Percentiles rank a stretch among this genome's conserved stretches.
Conservation (phyloP, 75 land plant species). For the Cryptomeria japonica region DNA sequence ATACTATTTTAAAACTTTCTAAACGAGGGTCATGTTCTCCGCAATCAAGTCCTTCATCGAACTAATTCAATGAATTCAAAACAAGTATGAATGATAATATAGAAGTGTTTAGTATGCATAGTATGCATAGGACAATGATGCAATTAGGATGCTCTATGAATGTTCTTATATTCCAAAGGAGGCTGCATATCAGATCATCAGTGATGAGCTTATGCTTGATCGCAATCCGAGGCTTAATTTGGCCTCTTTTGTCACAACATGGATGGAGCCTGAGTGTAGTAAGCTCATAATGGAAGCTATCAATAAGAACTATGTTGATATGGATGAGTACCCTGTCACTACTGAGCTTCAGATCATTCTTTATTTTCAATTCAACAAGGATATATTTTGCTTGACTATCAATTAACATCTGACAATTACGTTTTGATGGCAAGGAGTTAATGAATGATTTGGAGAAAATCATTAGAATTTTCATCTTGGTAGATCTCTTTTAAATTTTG, state of each 20-base stretch:
- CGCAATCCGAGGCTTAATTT: slow-evolving; percentile 40
- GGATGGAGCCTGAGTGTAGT: slow-evolving; percentile 41
- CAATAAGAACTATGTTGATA: not conserved
- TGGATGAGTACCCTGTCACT: slow-evolving; percentile 19
- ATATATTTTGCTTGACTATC: not conserved
- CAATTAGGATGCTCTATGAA: no score
- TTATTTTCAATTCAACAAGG: not conserved
- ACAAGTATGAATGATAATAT: no score
- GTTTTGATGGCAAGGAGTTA: not conserved
- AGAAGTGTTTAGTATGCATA: no score
- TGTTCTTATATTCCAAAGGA: slow-evolving; percentile 22
- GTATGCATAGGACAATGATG: no score
- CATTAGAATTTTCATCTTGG: not conserved
- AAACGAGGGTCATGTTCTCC: no score
- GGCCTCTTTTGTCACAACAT: slow-evolving; percentile 41
- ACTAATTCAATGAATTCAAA: no score
- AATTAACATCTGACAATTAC: not conserved
- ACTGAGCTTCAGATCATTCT: slow-evolving; percentile 38
- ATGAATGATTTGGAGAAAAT: not conserved
- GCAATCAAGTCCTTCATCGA: no score
- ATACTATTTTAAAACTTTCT: no score
- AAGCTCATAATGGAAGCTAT: not conserved
- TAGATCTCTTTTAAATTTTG: not conserved
- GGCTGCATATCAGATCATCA: slow-evolving; percentile 40
- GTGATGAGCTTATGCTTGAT: slow-evolving; percentile 43